These are phyloP conservation scores for Phytophthora idaei DNA, from an alignment of 352 stramenopile genomes.

Conservation along the genomic window DNA sequence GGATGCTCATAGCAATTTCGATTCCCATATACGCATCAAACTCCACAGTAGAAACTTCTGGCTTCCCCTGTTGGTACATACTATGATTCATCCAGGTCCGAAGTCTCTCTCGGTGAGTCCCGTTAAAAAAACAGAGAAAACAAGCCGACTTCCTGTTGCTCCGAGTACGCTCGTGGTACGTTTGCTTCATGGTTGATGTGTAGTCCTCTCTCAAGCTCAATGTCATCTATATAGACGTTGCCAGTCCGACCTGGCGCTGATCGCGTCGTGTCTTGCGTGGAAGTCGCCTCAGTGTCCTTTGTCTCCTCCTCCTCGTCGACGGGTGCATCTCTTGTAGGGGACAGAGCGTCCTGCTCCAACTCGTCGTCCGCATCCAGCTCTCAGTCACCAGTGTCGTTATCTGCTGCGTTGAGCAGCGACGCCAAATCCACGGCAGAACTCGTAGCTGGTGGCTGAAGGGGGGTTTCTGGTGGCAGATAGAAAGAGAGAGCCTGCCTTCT, in stretches of 20 bases:
- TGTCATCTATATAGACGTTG: not conserved
- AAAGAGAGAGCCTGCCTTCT: not conserved
- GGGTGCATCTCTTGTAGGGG: too few species aligned
- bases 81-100: not conserved
- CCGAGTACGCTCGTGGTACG: not conserved
- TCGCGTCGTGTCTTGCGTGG: not conserved
- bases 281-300: too few species aligned
- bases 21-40: constrained; percentile 14
- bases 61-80: not conserved
- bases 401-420: too few species aligned
- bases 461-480: not conserved
- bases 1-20: constrained; percentile 9
- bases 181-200: not conserved
- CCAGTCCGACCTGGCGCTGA: not conserved
- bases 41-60: not conserved
- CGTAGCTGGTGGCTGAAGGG: not conserved
- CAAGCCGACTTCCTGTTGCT: not conserved
- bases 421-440: too few species aligned
- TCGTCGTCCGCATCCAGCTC: not conserved
- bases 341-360: not conserved
- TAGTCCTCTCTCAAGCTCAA: not conserved
- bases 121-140: not conserved
- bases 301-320: too few species aligned
- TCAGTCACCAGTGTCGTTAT: not conserved
- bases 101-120: not conserved